Evolutionary conservation across 495 filamentous ascomycete genomes (phyloP), one percentile per base, ranked within the genome.

Genomic region (Penicillium nucicola): DNA sequence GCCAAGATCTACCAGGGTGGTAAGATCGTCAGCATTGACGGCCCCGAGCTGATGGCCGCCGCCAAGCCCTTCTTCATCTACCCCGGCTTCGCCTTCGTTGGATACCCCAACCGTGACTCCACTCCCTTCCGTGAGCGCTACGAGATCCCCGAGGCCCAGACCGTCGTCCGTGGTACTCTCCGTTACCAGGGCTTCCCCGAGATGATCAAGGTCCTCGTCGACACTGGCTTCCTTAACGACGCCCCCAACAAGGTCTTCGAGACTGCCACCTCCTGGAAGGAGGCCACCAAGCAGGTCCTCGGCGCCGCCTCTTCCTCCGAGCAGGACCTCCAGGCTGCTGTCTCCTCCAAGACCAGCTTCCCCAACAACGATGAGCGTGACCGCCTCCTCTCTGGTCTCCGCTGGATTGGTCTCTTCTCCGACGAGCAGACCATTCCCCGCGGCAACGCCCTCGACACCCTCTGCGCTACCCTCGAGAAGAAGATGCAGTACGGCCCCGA

Each of bases 1-100:
- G 93, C 90, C 53, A 88, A 79, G 58, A 92, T 84, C 77, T 93
- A 83, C 69, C 74, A 88, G 66, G 41, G 31, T 28, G 92, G 91
- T 53, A 78, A 92, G 71, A 67, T 85, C 32, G 79, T 84, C 58
- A 79, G 74, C 50, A 69, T 85, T 25, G 56, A 62, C 32, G 82
- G 80, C 10, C 71, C 77, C 43, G 85, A 91, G 17, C 80, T 97
- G 38, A 96, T 97, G 93, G 85, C 73, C 41, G 79, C 79, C 39
- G 89, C 92, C 14, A 90, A 92, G 77, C 90, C 92, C 9, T 97
- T 96, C 80, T 82, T 79, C 61, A 92, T 95, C 75, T 93, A 91
- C 71, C 87, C 87, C 34, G 83, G 91, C 28, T 97, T 84, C 62
- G 84, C 88, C 19, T 93, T 96, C 60, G 90, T 96, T 45, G 91